Base-by-base conservation (phyloP, 345 rosid genomes). In the Nephelium lappaceum region DNA sequence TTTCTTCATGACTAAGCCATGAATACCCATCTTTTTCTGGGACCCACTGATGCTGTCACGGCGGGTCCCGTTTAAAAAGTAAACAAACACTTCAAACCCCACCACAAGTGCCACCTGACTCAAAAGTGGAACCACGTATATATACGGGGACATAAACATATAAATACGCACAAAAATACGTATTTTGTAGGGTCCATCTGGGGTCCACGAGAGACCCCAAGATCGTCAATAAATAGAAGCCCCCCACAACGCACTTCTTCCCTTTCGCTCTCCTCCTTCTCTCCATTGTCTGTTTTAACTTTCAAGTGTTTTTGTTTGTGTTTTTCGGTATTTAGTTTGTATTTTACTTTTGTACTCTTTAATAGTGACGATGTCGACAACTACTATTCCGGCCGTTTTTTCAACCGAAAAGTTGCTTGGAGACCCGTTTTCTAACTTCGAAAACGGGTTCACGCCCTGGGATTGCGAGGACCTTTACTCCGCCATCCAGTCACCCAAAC, bases 241-340 rank as follows among this genome's bases (percentile, higher is more conserved):
- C 91, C 80, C 91, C 89, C 27, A 84, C 77, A 74, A 86, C 81
- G 90, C 97, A 85, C 72, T 88, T 92, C 95, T 92, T 93, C 97
- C 97, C 97, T 95, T 92, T 93, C 86, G 87, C 80, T 92, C 92
- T 84, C 91, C 88, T 80, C 65, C 88, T 76, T 82, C 65, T 77
- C 82, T 82, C 82, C 78, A 68, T 85, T 83, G 16, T 82, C 80
- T 84, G 72, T 65, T 77, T 24, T 41, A 23, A 27, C 31, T 27
- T 27, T 27, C 2, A 1, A 36, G 75, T 53, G 58, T 16, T 53
- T 53, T 53, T 51, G 18, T 5, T 53, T 53, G 5, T 16, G 58
- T 53, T 53, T 16, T 21, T n/a, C 24, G 9, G 12, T 19, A 6
- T 60, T 60, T 21, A 8, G 51, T 45, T n/a, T 60, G 64, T 8